phyloP scores from a whole-genome alignment of 1,284 basidiomycete species.

The Boletus smithii region DNA sequence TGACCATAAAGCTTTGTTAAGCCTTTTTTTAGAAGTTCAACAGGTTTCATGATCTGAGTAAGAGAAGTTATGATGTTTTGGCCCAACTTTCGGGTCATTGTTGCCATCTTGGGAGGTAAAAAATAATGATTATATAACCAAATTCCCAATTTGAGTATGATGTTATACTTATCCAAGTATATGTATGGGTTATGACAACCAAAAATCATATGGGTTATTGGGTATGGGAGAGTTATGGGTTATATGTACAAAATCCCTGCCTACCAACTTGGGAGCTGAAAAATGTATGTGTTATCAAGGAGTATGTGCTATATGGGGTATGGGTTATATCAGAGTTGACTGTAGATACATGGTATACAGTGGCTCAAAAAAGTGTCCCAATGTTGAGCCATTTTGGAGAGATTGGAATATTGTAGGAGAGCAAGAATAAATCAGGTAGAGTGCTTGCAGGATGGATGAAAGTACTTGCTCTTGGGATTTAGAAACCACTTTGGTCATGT shows the following conservation, averaged over 20 bases:
- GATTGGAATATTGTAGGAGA: too few relatives aligned
- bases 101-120: background rate
- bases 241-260: slow-evolving; percentile 3
- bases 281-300: slow-evolving; percentile 11
- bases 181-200: slow-evolving; percentile 6
- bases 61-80: background rate
- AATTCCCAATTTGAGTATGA: background rate
- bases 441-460: too few relatives aligned
- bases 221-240: slow-evolving; percentile 9
- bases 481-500: too few relatives aligned
- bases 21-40: slow-evolving; percentile 5
- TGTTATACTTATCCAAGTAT: too few relatives aligned
- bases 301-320: slow-evolving; percentile 14
- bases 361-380: too few relatives aligned
- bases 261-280: slow-evolving; percentile 12
- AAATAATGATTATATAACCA: background rate
- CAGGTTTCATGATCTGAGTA: slow-evolving; percentile 7
- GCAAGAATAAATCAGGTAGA: too few relatives aligned
- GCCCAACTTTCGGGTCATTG: background rate
- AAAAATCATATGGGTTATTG: slow-evolving; percentile 5
- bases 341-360: too few relatives aligned
- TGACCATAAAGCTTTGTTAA: slow-evolving; percentile 1
- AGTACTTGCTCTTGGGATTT: too few relatives aligned
- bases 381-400: too few relatives aligned
- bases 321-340: slow-evolving; percentile 11